These are phyloP conservation scores for Lanmaoa pseudosensibilis DNA, from an alignment of 768 basidiomycete genomes.

Conservation along the genomic window DNA sequence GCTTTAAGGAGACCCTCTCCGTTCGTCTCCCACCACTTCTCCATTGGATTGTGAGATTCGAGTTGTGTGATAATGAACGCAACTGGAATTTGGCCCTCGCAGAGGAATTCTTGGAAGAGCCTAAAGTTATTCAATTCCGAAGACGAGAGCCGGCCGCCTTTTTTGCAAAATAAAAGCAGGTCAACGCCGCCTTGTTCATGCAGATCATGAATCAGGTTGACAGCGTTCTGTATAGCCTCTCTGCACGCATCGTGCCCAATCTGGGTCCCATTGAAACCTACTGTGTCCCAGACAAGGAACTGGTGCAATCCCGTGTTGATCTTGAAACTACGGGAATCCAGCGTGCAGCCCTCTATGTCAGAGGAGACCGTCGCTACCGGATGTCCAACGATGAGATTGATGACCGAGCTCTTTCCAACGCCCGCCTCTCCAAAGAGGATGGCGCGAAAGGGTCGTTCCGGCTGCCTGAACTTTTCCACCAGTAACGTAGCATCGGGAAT, in stretches of 20 bases:
- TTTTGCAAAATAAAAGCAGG: conserved; percentile 40
- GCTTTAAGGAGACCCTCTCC: conserved; percentile 11
- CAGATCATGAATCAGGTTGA: conserved; percentile 31
- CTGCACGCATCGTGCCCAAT: conserved; percentile 4
- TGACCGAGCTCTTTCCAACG: conserved; percentile 40
- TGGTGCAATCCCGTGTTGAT: conserved; percentile 18
- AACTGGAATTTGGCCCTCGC: conserved; percentile 38
- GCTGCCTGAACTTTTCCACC: conserved; percentile 11
- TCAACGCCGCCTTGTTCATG: conserved; percentile 34
- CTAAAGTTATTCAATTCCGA: conserved; percentile 32
- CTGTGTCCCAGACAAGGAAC: conserved; percentile 35
- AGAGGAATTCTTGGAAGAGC: conserved; percentile 40
- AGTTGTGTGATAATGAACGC: conserved; percentile 41
- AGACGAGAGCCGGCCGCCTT: conserved; percentile 29
- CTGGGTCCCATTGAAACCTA: conserved; percentile 27
- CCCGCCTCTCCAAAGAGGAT: conserved; percentile 44
- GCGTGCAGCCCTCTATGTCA: conserved; percentile 34
- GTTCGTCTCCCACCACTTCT: conserved; percentile 34
- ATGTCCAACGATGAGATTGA: conserved; percentile 39
- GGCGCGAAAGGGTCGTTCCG: conserved; percentile 25
- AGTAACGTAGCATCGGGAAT: conserved; percentile 10
- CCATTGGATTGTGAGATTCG: conserved; percentile 31
- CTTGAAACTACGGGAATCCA: conserved; percentile 26
- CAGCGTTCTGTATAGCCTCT: conserved; percentile 27
- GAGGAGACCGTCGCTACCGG: conserved; percentile 27